Conservation (phyloP, 805 yeast genomes). For the Yarrowia hollandica region DNA sequence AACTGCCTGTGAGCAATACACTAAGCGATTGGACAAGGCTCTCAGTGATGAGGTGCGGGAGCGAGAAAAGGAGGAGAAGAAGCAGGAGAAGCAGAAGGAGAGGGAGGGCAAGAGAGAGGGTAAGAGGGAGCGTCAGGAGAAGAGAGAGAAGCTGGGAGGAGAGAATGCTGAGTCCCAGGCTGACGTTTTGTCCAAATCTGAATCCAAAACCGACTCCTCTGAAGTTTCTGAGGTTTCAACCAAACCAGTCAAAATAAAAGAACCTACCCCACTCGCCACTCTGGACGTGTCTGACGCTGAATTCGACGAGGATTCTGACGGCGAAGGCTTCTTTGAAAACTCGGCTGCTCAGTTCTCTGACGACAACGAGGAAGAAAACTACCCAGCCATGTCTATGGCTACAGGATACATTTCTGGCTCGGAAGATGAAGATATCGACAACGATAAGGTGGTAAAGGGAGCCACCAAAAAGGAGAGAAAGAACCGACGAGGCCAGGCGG, state of each 20-base stretch:
- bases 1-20: constrained; percentile 26
- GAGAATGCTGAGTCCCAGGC: constrained; percentile 34
- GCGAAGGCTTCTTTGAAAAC: constrained; percentile 51
- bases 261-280: background rate
- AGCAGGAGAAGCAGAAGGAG: background rate
- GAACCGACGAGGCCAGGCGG: constrained; percentile 95
- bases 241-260: constrained; percentile 38
- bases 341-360: constrained; percentile 50
- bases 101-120: background rate
- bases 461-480: constrained; percentile 50
- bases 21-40: constrained; percentile 31
- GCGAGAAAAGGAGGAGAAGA: background rate
- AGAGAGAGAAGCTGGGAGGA: constrained; percentile 18
- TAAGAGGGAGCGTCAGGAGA: background rate
- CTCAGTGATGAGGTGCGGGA: constrained; percentile 20
- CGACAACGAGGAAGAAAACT: constrained; percentile 42
- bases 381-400: constrained; percentile 62
- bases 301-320: constrained; percentile 35
- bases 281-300: constrained; percentile 44
- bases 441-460: constrained; percentile 33
- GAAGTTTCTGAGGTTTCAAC: too few species aligned
- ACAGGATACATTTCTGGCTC: constrained; percentile 84
- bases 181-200: constrained; percentile 43
- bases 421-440: constrained; percentile 37
- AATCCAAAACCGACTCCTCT: too few species aligned